Evolutionary conservation across 2,329 filamentous ascomycete species (phyloP).

Genomic region (Aspergillus floridensis): DNA sequence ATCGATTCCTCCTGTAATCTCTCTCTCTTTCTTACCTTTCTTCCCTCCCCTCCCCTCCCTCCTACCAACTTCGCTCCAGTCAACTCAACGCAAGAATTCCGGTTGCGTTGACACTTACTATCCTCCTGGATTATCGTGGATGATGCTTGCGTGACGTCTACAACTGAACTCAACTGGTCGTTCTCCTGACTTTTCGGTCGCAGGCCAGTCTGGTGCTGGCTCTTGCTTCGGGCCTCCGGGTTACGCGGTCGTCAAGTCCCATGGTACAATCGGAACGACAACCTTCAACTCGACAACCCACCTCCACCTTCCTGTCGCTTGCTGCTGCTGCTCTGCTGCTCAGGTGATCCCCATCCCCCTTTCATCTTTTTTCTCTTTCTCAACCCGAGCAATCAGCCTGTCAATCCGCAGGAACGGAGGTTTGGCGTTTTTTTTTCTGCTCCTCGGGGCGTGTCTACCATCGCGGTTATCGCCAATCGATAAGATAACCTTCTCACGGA

Average conservation of each 20-base stretch:
- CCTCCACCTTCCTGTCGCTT: conserved; percentile 4
- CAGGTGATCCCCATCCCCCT: background rate
- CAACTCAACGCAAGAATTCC: background rate
- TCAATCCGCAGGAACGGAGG: conserved; percentile 10
- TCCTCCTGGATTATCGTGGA: background rate
- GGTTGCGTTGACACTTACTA: background rate
- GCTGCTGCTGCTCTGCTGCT: conserved; percentile 1
- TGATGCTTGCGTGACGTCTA: conserved; percentile 19
- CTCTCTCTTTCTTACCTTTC: background rate
- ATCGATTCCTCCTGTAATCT: background rate
- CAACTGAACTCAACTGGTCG: background rate
- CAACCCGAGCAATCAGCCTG: background rate
- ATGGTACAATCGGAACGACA: conserved; percentile 23
- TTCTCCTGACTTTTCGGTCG: background rate
- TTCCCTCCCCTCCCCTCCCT: background rate
- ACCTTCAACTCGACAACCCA: conserved; percentile 17
- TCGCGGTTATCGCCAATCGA: background rate
- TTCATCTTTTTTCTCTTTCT: background rate
- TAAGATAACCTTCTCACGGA: conserved; percentile 8
- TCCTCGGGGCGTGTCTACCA: background rate
- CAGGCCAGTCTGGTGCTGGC: conserved; percentile 6
- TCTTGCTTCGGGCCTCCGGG: conserved; percentile 8
- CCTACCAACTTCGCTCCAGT: background rate
- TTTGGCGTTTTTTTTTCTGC: conserved; percentile 10
- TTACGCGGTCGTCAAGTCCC: conserved; percentile 21